A percentile compares a stretch with the other conserved stretches of the same genome.
phyloP scores from a whole-genome alignment of 208 protist species.

The Tetramitus jugosus region DNA sequence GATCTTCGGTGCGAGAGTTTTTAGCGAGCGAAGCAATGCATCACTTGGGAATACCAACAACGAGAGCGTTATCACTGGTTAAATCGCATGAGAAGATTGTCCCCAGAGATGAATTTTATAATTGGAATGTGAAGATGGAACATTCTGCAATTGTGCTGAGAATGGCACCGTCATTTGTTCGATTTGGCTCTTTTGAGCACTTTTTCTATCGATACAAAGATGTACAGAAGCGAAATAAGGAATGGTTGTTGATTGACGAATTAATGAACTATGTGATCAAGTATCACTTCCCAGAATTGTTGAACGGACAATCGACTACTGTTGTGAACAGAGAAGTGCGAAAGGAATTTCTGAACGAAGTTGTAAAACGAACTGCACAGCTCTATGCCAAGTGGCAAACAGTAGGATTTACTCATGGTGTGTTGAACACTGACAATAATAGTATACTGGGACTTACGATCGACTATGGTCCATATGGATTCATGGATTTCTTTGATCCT shows the following conservation, averaged over 20 bases:
- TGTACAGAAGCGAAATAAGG: background rate
- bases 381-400: conserved; percentile 44
- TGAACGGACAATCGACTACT: conserved; percentile 6
- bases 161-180: conserved; percentile 39
- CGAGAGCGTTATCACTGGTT: conserved; percentile 36
- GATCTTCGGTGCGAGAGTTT: conserved; percentile 53
- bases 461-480: conserved; percentile 59
- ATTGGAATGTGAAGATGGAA: conserved; percentile 36
- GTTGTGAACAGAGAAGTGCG: background rate
- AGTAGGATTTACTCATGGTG: conserved; percentile 51
- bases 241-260: conserved; percentile 21
- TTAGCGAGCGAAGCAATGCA: conserved; percentile 49
- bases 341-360: conserved; percentile 28
- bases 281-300: conserved; percentile 29
- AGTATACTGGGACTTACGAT: conserved; percentile 50
- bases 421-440: conserved; percentile 64
- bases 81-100: conserved; percentile 24
- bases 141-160: conserved; percentile 37
- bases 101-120: conserved; percentile 42
- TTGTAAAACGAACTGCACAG: conserved; percentile 36
- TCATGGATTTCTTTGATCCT: conserved; percentile 44
- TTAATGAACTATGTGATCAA: conserved; percentile 28
- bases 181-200: conserved; percentile 50
- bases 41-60: conserved; percentile 46
- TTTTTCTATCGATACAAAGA: conserved; percentile 27